Evolutionary conservation across 83 land plant genomes (phyloP).

Genomic region (Picea mariana): DNA sequence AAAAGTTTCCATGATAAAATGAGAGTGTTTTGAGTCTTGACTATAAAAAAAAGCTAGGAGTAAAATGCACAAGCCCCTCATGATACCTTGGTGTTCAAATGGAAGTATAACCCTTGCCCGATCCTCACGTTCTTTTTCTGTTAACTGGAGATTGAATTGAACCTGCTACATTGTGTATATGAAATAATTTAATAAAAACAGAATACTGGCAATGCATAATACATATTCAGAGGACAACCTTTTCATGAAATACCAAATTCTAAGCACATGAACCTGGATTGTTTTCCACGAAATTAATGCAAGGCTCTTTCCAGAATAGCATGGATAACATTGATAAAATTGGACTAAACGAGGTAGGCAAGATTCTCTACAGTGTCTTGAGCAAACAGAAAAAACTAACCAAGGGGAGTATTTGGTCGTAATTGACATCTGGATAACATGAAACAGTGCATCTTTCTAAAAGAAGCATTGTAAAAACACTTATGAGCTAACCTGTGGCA

Average conservation of each 20-base stretch:
- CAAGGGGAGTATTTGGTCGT: neutral
- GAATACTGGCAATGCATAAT: neutral
- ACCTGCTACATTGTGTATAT: constrained; percentile 42
- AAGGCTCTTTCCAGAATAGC: neutral
- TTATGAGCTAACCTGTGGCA: constrained; percentile 54
- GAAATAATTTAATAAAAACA: neutral
- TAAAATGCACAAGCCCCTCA: neutral
- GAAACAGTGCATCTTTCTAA: neutral
- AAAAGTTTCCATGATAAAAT: neutral
- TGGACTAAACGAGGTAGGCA: neutral
- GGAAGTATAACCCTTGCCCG: constrained; percentile 88
- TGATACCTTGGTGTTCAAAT: constrained; percentile 88
- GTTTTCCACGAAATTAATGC: neutral
- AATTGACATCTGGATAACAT: neutral
- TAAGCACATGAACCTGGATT: neutral
- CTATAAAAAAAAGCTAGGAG: neutral
- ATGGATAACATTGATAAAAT: neutral
- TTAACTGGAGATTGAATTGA: constrained; percentile 73
- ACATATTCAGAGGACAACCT: neutral
- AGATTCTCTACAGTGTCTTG: neutral
- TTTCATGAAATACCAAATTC: neutral
- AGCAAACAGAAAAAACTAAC: neutral
- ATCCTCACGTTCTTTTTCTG: constrained; percentile 74
- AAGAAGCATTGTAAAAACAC: neutral
- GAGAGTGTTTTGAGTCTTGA: neutral